Percentiles rank a stretch among this genome's conserved stretches.
Evolutionary conservation across 177 flowering plant genomes (phyloP).

Genomic region (Tripterygium wilfordii): DNA sequence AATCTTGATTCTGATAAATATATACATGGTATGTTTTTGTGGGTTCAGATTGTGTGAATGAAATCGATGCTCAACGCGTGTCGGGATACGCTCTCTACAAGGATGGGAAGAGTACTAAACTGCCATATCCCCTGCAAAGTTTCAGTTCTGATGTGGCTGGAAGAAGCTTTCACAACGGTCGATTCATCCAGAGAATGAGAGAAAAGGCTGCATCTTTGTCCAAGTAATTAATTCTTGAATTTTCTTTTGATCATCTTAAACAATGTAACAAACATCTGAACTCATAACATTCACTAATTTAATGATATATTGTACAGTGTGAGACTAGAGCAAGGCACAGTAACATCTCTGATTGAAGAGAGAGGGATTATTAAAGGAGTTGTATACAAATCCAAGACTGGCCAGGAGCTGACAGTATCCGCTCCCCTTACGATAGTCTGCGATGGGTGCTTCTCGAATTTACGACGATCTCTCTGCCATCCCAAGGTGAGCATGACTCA

Average conservation of each 20-base stretch:
- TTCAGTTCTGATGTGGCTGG: slow-evolving; percentile 4
- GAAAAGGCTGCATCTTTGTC: slow-evolving; percentile 6
- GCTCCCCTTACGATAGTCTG: slow-evolving; percentile 15
- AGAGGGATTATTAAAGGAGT: slow-evolving; percentile 14
- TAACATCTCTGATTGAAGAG: slow-evolving; percentile 11
- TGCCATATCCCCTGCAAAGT: slow-evolving; percentile 3
- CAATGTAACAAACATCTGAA: too few species aligned
- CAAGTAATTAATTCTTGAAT: slow-evolving; percentile 1
- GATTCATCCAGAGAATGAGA: slow-evolving; percentile 8
- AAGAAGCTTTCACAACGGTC: slow-evolving; percentile 9
- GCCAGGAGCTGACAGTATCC: slow-evolving; percentile 5
- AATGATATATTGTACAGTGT: slow-evolving; percentile 6
- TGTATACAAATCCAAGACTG: slow-evolving; percentile 9
- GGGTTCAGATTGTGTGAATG: slow-evolving; percentile 8
- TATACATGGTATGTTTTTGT: neutral
- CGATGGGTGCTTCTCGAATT: slow-evolving; percentile 12
- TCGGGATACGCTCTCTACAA: slow-evolving; percentile 6
- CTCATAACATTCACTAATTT: too few species aligned
- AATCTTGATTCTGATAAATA: neutral
- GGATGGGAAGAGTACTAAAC: slow-evolving; percentile 5
- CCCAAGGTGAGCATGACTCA: slow-evolving; percentile 12
- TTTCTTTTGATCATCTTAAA: neutral
- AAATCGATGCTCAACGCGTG: slow-evolving; percentile 10
- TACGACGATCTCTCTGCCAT: slow-evolving; percentile 10
- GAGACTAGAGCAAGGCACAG: slow-evolving; percentile 14